Conservation (phyloP, 2,329 filamentous ascomycete genomes). For the Huntiella moniliformis region DNA sequence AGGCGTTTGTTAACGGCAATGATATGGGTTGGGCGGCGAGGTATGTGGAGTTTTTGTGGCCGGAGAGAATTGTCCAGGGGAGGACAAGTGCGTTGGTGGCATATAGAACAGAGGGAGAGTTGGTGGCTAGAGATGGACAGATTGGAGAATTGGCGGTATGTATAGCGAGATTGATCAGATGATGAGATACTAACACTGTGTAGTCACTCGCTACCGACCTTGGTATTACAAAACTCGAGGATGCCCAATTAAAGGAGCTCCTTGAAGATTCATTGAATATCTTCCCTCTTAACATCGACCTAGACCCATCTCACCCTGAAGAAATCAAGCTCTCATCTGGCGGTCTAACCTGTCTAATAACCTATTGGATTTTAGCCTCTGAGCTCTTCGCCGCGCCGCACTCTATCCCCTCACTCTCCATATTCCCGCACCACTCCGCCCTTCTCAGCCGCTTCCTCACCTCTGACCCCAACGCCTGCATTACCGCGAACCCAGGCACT, state of each 20-base stretch:
- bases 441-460: slow-evolving; percentile 35
- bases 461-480: slow-evolving; percentile 28
- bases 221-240: slow-evolving; percentile 29
- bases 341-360: slow-evolving; percentile 38
- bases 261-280: slow-evolving; percentile 23
- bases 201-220: slow-evolving; percentile 46
- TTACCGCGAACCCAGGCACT: slow-evolving; percentile 32
- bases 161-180: slow-evolving; percentile 10
- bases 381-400: slow-evolving; percentile 40
- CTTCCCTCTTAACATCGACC: slow-evolving; percentile 28
- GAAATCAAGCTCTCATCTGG: slow-evolving; percentile 39
- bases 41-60: slow-evolving; percentile 49
- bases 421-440: slow-evolving; percentile 41
- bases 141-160: slow-evolving; percentile 54
- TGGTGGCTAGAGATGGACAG: slow-evolving; percentile 44
- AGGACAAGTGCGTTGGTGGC: slow-evolving; percentile 41
- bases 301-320: slow-evolving; percentile 27
- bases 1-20: slow-evolving; percentile 49
- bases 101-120: slow-evolving; percentile 43
- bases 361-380: slow-evolving; percentile 44
- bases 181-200: background rate
- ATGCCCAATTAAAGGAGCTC: slow-evolving; percentile 27
- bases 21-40: slow-evolving; percentile 43
- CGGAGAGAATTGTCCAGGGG: slow-evolving; percentile 42
- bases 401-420: slow-evolving; percentile 31